Base-by-base conservation (phyloP, 164 flowering plant genomes). In the Dillenia suffruticosa region DNA sequence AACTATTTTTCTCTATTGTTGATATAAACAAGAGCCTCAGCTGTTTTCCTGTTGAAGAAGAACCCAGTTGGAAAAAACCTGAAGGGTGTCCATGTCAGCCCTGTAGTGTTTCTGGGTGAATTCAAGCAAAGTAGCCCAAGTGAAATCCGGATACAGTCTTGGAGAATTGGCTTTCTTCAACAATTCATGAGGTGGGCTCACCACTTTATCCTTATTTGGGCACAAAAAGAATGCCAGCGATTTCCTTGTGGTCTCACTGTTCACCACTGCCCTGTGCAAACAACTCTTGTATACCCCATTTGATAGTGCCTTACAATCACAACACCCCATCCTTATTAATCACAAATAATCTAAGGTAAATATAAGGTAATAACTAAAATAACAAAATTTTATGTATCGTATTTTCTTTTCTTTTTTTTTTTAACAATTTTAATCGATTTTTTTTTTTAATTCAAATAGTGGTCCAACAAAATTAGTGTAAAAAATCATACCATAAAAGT, bases 81-180 rank as follows among this genome's bases (percentile, higher is more conserved):
- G 70, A 12, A 90, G 85, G 0, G 94, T 90, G 26, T 77, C 86
- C 84, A 81, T 80, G 69, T 90, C 94, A 50, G 94, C 87, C 63
- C 94, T 82, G 79, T 90, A 85, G 66, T 88, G 89, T 74, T 86
- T 88, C 70, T 90, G 94, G 0, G 97, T 90, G 71, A 88, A 90
- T 46, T 84, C 84, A 2, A 83, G 83, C 12, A 90, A 66, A 51
- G 69, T 62, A 0, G 84, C 67, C 97, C 97, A 90, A 54, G 86
- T 88, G 72, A 90, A 90, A 63, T 86, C 90, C 0, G 97, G 97
- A 68, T 88, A 90, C 8, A 70, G 60, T 64, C 95, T 74, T 7
- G 95, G 87, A 49, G 70, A 55, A 9, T 58, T 32, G 40, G 7
- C 59, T 2, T 7, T 17, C 69, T 86, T 83, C 69, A 90, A 76